Base-by-base conservation (phyloP, 129 eudicot species). In the Glebionis coronaria region DNA sequence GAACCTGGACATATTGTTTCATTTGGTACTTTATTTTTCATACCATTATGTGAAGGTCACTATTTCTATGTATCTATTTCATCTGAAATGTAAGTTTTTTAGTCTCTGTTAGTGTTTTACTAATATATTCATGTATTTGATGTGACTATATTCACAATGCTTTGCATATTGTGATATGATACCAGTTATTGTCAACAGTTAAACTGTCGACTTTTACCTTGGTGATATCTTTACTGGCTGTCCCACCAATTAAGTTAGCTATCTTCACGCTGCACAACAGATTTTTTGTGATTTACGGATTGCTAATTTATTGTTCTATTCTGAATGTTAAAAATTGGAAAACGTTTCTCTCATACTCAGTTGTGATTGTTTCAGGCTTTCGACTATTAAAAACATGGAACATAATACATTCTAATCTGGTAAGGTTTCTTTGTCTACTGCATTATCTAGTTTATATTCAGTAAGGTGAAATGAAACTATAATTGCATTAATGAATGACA, bases 341-440 rank as follows among this genome's bases (percentile, higher is more conserved):
- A 13, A 16, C 4, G 4, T 3, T 23, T 56, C 40, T 16, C 58
- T 47, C 50, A 10, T 45, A 23, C 9, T 57, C 7, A 12, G n/a
- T 28, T 31, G 51, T 50, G 3, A 38, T 47, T 11, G 27, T 19
- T 61, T 72, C 44, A 62, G 44, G 12, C n/a, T 73, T 63, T 63
- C 55, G 19, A 25, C 35, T 16, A 16, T 15, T 56, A 38, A 14
- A 13, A 72, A n/a, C 44, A 61, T 46, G 76, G 11, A 62, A 31
- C 25, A 19, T 42, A 12, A 51, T 35, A 35, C 42, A 21, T 8
- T 35, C n/a, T 61, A 49, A 35, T 51, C 44, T 19, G 76, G 62
- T 72, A 71, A 72, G 16, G 25, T 21, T 54, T 63, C 9, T 35
- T 73, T 61, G 38, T 44, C 65, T 23, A 23, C 35, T n/a, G 13